Evolutionary conservation across 1,139 yeast genomes (phyloP).

Genomic region (Blastobotrys ciferrii): DNA sequence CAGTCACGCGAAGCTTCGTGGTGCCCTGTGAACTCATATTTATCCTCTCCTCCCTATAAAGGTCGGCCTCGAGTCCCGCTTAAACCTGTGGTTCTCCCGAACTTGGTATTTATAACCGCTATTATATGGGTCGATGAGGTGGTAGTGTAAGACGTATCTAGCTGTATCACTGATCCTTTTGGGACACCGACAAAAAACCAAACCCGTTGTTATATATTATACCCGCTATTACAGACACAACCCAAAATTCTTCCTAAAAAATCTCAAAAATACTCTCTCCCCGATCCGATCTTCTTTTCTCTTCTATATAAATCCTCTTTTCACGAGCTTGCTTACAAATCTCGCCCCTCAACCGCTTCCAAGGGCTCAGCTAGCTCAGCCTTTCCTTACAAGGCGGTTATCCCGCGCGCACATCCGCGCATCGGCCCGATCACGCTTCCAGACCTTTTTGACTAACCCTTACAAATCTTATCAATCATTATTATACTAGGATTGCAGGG

Average conservation of each 20-base stretch:
- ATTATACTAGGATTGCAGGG: too few relatives aligned
- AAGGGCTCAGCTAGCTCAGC: too few relatives aligned
- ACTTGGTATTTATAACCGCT: not conserved
- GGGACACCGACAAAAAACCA: not conserved
- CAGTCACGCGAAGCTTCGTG: conserved; percentile 18
- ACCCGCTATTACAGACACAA: too few relatives aligned
- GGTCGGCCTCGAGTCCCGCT: not conserved
- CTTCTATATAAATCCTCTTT: too few relatives aligned
- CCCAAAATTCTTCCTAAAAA: too few relatives aligned
- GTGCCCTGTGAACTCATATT: conserved; percentile 10
- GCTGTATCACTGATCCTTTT: not conserved
- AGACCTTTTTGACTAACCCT: too few relatives aligned
- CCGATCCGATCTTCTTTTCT: too few relatives aligned
- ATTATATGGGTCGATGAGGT: not conserved
- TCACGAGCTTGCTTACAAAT: too few relatives aligned
- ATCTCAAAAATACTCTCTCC: too few relatives aligned
- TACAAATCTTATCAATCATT: too few relatives aligned
- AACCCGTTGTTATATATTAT: too few relatives aligned
- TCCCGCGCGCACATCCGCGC: not conserved
- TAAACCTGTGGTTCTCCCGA: not conserved
- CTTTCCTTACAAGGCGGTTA: not conserved
- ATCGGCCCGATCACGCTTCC: not conserved
- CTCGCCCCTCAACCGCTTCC: too few relatives aligned
- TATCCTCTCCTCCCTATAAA: not conserved
- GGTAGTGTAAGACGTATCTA: not conserved